These are phyloP conservation scores for Macrophomina phaseolina DNA, from an alignment of 2,329 filamentous ascomycete genomes.

Conservation along the genomic window DNA sequence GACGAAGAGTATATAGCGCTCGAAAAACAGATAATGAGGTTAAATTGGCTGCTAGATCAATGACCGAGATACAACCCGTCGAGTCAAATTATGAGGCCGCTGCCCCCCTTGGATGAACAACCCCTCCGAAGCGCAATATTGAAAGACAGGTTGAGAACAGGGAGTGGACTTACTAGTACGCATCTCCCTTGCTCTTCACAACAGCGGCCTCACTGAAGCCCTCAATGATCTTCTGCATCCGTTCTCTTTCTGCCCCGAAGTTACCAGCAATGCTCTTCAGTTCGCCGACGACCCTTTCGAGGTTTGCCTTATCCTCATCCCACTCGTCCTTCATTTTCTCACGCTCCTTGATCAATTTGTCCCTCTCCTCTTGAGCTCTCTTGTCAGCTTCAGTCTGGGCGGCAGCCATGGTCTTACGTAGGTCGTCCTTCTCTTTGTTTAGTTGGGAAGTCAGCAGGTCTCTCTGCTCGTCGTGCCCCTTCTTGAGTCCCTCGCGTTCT, in stretches of 20 bases:
- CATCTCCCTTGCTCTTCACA: conserved; percentile 51
- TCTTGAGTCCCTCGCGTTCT: conserved; percentile 57
- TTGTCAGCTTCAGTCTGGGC: conserved; percentile 43
- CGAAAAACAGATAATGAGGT: neutral
- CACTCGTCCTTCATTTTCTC: conserved; percentile 40
- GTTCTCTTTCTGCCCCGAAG: conserved; percentile 48
- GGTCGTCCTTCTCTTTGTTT: conserved; percentile 49
- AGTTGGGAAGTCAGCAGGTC: conserved; percentile 47
- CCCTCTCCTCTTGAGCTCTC: conserved; percentile 43
- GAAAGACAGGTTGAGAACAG: conserved; percentile 9
- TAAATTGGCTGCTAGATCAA: conserved; percentile 15
- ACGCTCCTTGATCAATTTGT: conserved; percentile 41
- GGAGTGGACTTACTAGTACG: conserved; percentile 50
- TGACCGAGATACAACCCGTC: conserved; percentile 2
- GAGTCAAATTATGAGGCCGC: neutral
- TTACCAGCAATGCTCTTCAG: conserved; percentile 42
- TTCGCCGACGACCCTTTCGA: conserved; percentile 32
- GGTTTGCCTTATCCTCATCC: conserved; percentile 35
- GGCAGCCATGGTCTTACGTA: conserved; percentile 53
- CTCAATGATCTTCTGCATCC: conserved; percentile 51
- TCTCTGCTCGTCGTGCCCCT: conserved; percentile 59
- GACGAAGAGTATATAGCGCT: neutral
- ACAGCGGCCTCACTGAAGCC: conserved; percentile 49
- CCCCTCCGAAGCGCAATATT: conserved; percentile 7
- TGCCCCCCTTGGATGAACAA: neutral